Evolutionary conservation across 371 early-diverging fungal genomes (phyloP).

Genomic region (Mucor plumbeus): DNA sequence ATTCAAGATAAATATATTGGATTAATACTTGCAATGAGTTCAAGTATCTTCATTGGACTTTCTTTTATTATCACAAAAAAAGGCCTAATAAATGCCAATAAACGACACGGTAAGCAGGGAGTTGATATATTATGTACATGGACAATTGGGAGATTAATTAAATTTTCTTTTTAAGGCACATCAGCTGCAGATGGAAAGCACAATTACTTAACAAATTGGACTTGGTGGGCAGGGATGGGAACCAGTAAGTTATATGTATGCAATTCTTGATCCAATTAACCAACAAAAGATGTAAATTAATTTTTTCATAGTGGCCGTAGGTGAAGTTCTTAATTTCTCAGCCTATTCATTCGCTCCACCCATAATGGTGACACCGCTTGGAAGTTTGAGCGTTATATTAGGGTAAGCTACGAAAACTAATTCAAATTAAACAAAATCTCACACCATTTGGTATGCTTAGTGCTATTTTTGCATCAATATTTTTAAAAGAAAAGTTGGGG

Average conservation of each 20-base stretch:
- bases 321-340: slow-evolving; percentile 91
- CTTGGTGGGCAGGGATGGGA: slow-evolving; percentile 94
- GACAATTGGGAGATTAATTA: slow-evolving; percentile 5
- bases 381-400: slow-evolving; percentile 86
- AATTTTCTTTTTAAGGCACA: slow-evolving; percentile 31
- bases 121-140: neutral
- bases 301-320: slow-evolving; percentile 73
- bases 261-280: neutral
- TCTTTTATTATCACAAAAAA: slow-evolving; percentile 88
- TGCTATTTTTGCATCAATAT: slow-evolving; percentile 42
- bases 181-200: slow-evolving; percentile 67
- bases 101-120: slow-evolving; percentile 35
- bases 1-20: slow-evolving; percentile 84
- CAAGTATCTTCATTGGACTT: slow-evolving; percentile 81
- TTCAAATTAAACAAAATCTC: neutral
- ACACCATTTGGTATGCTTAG: slow-evolving; percentile 12
- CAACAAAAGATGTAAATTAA: neutral
- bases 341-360: slow-evolving; percentile 95
- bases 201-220: slow-evolving; percentile 35
- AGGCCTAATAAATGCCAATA: slow-evolving; percentile 76
- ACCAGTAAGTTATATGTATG: slow-evolving; percentile 60
- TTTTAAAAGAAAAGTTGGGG: slow-evolving; percentile 82
- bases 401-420: slow-evolving; percentile 49
- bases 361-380: slow-evolving; percentile 90
- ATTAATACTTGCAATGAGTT: slow-evolving; percentile 79